Conservation (phyloP, 257 asterid genomes). For the Plantago ovata region DNA sequence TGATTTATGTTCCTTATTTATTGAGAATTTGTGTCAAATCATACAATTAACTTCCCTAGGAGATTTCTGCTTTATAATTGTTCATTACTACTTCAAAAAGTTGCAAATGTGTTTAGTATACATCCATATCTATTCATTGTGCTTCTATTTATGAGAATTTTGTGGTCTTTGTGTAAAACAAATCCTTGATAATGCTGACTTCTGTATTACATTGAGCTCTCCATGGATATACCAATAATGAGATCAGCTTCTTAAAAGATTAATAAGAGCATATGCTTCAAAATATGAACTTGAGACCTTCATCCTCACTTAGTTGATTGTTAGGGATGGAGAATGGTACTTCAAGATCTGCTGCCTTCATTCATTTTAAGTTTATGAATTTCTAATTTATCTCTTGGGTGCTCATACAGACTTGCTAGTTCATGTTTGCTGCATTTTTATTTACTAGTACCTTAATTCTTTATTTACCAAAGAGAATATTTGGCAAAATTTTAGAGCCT, state of each 20-base stretch:
- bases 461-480: constrained; percentile 10
- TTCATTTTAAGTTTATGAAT: background rate
- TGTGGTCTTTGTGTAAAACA: background rate
- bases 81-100: too few relatives aligned
- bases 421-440: constrained; percentile 7
- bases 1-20: too few relatives aligned
- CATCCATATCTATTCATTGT: background rate
- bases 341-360: constrained; percentile 7
- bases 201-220: constrained; percentile 7
- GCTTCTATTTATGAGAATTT: background rate
- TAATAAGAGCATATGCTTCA: background rate
- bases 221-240: constrained; percentile 6
- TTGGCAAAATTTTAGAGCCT: constrained; percentile 6
- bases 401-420: constrained; percentile 16
- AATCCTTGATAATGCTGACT: too few relatives aligned
- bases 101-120: too few relatives aligned
- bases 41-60: too few relatives aligned
- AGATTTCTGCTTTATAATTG: too few relatives aligned
- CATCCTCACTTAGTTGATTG: constrained; percentile 11
- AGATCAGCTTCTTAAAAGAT: background rate
- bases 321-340: constrained; percentile 6
- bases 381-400: background rate
- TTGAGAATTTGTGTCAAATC: too few relatives aligned
- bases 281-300: constrained; percentile 14
- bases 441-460: background rate